Evolutionary conservation across 306 rosid genomes (phyloP).

Genomic region (Mimosa pudica): DNA sequence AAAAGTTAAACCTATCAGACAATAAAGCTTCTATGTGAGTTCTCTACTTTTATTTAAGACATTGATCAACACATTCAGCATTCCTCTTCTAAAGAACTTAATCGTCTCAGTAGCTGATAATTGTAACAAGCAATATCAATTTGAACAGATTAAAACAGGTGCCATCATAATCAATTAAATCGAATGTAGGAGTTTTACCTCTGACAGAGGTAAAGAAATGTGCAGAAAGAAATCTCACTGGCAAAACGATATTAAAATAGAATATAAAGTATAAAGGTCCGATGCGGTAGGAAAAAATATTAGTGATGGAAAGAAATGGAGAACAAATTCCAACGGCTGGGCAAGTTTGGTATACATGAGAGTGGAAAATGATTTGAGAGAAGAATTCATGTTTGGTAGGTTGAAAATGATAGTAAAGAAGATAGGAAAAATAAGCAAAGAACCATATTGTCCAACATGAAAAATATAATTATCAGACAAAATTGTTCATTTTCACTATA

Average conservation of each 20-base stretch:
- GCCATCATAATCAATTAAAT: constrained; percentile 23
- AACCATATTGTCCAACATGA: no score
- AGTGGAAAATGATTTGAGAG: no score
- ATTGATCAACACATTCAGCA: background rate
- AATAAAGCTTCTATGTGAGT: constrained; percentile 4
- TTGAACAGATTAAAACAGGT: background rate
- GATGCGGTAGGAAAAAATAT: no score
- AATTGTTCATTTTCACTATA: no score
- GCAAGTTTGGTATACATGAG: no score
- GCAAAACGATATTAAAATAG: background rate
- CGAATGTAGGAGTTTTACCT: constrained; percentile 9
- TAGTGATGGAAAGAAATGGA: no score
- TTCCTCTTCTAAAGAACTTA: constrained; percentile 13
- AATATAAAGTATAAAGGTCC: background rate
- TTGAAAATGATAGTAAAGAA: no score
- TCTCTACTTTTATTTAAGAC: background rate
- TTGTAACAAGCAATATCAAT: constrained; percentile 13
- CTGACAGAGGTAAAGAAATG: background rate
- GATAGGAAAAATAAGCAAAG: no score
- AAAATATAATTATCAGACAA: no score
- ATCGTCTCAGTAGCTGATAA: constrained; percentile 10
- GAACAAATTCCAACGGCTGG: no score
- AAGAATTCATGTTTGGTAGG: no score
- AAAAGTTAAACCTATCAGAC: background rate
- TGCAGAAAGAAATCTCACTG: background rate